phyloP scores from a whole-genome alignment of 2,329 filamentous ascomycete genomes.

The Salinomyces thailandicus region DNA sequence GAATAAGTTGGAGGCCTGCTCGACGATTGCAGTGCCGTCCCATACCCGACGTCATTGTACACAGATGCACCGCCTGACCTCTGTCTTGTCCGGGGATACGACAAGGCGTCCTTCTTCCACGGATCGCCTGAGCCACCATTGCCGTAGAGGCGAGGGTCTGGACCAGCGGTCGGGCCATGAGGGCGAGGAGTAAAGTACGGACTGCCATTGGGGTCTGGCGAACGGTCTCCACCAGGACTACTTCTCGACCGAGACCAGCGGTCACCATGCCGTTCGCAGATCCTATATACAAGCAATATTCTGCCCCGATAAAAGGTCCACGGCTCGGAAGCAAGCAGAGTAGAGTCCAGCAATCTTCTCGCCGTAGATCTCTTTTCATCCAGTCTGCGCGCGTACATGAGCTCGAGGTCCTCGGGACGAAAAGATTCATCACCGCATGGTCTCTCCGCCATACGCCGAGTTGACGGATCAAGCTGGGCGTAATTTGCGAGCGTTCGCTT shows the following conservation, averaged over 20 bases:
- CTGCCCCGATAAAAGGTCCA: slow-evolving; percentile 1
- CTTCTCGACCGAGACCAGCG: no score
- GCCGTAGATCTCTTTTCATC: slow-evolving; percentile 1
- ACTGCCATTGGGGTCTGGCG: no score
- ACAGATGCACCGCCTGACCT: no score
- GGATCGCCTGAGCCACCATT: not conserved
- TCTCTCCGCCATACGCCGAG: not conserved
- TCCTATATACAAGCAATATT: slow-evolving; percentile 1
- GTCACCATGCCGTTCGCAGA: not conserved
- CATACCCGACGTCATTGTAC: no score
- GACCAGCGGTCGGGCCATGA: no score
- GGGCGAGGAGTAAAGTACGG: no score
- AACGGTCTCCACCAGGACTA: not conserved
- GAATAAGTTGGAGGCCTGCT: not conserved
- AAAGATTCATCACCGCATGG: not conserved
- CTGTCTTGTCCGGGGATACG: no score
- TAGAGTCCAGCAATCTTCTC: slow-evolving; percentile 1
- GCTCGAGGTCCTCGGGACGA: not conserved
- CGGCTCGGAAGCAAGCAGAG: not conserved
- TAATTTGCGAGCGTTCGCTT: not conserved
- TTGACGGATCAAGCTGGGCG: not conserved
- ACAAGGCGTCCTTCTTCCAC: not conserved
- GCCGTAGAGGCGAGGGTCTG: no score
- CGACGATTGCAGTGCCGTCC: no score
- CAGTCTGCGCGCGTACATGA: not conserved